phyloP scores from a whole-genome alignment of 257 asterid genomes.

The Verbascum thapsus region DNA sequence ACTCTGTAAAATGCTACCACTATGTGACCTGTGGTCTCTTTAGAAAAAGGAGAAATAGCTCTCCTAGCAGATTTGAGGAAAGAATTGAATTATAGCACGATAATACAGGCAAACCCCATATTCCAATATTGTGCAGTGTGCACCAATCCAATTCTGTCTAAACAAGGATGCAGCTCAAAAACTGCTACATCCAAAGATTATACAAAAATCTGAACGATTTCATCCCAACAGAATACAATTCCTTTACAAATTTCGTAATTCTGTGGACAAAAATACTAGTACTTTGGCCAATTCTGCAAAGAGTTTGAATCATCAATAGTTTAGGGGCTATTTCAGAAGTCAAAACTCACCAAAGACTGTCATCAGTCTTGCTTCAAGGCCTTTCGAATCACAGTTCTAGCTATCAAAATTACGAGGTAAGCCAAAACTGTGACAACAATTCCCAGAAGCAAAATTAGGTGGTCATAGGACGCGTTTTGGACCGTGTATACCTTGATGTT shows the following conservation, averaged over 20 bases:
- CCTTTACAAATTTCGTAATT: conserved; percentile 23
- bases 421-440: conserved; percentile 59
- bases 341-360: conserved; percentile 5
- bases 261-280: conserved; percentile 4
- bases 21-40: no score
- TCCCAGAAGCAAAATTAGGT: conserved; percentile 61
- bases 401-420: conserved; percentile 52
- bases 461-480: conserved; percentile 60
- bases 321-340: conserved; percentile 19
- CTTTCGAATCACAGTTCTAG: conserved; percentile 70
- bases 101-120: not conserved
- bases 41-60: no score
- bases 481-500: conserved; percentile 63
- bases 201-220: not conserved
- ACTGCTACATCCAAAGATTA: conserved; percentile 22
- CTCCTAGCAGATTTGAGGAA: no score
- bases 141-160: not conserved
- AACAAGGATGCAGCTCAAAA: conserved; percentile 26
- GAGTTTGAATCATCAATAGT: conserved; percentile 9
- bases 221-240: conserved; percentile 9
- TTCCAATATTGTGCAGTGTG: not conserved
- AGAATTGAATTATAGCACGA: no score
- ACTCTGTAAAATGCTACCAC: no score
- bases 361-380: conserved; percentile 83
- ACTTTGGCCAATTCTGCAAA: conserved; percentile 8